Conservation (phyloP, 78 protist species). For the Cyanophora paradoxa region DNA sequence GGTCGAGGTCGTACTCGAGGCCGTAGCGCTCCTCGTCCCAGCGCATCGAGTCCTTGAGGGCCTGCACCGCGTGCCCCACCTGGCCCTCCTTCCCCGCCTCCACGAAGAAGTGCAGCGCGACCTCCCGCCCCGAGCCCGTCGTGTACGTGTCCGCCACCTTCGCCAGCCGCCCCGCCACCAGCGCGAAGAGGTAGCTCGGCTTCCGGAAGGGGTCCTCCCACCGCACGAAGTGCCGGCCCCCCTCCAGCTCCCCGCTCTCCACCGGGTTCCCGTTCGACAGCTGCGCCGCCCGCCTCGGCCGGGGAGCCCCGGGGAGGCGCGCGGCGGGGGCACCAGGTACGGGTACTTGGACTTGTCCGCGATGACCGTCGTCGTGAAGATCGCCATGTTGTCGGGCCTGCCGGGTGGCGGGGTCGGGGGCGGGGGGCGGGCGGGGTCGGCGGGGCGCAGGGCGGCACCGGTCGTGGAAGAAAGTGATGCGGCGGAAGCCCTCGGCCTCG, state of each 20-base stretch:
- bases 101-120: slow-evolving; percentile 1
- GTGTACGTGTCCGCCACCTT: slow-evolving; percentile 10
- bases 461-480: slow-evolving; percentile 18
- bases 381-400: too few relatives aligned
- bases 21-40: slow-evolving; percentile 25
- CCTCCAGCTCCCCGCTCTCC: neutral
- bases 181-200: slow-evolving; percentile 26
- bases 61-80: slow-evolving; percentile 5
- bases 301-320: neutral
- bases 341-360: too few relatives aligned
- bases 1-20: slow-evolving; percentile 21
- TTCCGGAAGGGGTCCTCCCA: slow-evolving; percentile 26
- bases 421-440: neutral
- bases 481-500: slow-evolving; percentile 29
- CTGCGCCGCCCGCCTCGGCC: neutral
- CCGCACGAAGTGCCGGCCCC: slow-evolving; percentile 1
- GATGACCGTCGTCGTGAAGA: too few relatives aligned
- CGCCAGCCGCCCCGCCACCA: slow-evolving; percentile 20
- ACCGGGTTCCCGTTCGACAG: slow-evolving; percentile 21
- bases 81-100: slow-evolving; percentile 13
- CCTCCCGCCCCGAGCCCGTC: slow-evolving; percentile 8
- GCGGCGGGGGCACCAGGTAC: neutral
- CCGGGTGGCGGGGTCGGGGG: neutral
- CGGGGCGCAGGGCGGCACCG: slow-evolving; percentile 7
- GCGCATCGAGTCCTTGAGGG: slow-evolving; percentile 12